phyloP scores from a whole-genome alignment of 768 basidiomycete genomes.

The Calocybe gangraenosa region DNA sequence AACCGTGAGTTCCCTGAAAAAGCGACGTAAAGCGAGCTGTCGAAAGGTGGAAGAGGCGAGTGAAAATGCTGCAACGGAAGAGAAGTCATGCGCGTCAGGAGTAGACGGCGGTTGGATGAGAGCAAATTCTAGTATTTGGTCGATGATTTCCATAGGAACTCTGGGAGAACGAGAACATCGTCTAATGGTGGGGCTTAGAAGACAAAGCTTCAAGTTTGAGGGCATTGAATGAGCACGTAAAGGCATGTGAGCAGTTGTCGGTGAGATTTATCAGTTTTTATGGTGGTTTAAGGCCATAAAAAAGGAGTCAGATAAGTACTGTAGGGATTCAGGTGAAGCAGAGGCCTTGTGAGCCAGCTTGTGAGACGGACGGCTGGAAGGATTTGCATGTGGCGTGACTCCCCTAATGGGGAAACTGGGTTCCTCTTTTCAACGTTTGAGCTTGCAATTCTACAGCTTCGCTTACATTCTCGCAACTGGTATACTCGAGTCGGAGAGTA shows the following conservation, averaged over 20 bases:
- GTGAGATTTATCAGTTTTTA: too few species aligned
- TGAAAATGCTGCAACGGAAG: slow-evolving; percentile 33
- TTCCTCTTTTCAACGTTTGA: too few species aligned
- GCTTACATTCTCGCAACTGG: too few species aligned
- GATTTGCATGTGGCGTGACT: too few species aligned
- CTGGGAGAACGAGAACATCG: slow-evolving; percentile 19
- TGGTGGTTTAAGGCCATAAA: background rate
- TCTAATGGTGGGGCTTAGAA: background rate
- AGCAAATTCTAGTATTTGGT: slow-evolving; percentile 28
- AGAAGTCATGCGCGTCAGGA: slow-evolving; percentile 20
- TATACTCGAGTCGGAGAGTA: too few species aligned
- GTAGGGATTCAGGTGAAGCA: too few species aligned
- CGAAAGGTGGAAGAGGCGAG: slow-evolving; percentile 40
- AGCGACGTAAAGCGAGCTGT: slow-evolving; percentile 35
- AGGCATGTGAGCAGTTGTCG: background rate
- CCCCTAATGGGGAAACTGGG: too few species aligned
- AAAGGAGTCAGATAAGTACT: background rate
- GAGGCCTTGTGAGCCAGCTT: too few species aligned
- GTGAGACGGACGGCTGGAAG: too few species aligned
- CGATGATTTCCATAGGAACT: slow-evolving; percentile 33
- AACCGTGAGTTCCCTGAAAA: slow-evolving; percentile 29
- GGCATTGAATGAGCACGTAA: background rate
- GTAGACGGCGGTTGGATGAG: slow-evolving; percentile 7
- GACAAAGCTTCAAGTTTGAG: slow-evolving; percentile 1
- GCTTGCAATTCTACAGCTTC: too few species aligned